These are phyloP conservation scores for Wakefieldia striispora DNA, from an alignment of 768 basidiomycete genomes.

Conservation along the genomic window DNA sequence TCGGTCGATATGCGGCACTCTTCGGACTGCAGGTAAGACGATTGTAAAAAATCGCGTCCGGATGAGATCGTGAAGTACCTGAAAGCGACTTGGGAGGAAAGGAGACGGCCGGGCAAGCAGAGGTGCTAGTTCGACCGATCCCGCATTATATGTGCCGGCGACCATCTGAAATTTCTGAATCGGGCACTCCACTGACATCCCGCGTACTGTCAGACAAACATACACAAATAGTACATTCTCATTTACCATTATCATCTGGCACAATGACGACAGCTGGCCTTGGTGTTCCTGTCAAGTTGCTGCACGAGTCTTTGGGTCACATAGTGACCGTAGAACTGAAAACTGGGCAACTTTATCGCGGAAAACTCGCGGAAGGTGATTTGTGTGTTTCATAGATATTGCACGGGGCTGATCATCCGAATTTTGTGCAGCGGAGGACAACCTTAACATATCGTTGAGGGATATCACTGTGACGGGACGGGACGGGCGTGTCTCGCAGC, in stretches of 20 bases:
- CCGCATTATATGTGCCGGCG: no score
- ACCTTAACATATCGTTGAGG: slow-evolving; percentile 92
- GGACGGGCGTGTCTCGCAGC: slow-evolving; percentile 96
- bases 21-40: neutral
- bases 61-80: neutral
- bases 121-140: no score
- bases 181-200: no score
- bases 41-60: neutral
- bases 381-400: slow-evolving; percentile 18
- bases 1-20: neutral
- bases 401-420: slow-evolving; percentile 16
- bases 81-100: neutral
- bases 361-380: slow-evolving; percentile 90
- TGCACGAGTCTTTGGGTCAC: slow-evolving; percentile 96
- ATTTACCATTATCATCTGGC: slow-evolving; percentile 8
- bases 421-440: slow-evolving; percentile 83
- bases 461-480: slow-evolving; percentile 98
- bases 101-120: no score
- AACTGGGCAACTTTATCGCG: slow-evolving; percentile 95
- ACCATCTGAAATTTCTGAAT: no score
- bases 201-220: slow-evolving; percentile 11
- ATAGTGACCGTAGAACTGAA: slow-evolving; percentile 98
- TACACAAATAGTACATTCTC: slow-evolving; percentile 14
- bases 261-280: slow-evolving; percentile 56
- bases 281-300: slow-evolving; percentile 93